A percentile compares a stretch with the other conserved stretches of the same genome.
phyloP scores from a whole-genome alignment of 179 eudicot genomes.

The Heliamphora pulchella region DNA sequence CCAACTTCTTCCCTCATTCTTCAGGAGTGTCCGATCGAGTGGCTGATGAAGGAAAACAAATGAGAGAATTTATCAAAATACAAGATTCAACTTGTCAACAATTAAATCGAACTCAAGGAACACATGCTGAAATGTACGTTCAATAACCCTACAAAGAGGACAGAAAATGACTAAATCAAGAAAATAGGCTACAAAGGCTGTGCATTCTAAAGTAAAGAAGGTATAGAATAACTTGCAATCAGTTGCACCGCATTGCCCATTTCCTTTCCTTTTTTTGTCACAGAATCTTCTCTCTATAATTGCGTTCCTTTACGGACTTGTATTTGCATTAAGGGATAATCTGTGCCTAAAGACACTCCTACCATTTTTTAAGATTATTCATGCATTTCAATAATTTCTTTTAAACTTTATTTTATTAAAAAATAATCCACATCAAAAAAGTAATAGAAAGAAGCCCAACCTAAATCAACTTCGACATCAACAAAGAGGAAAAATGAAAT shows the following conservation, averaged over 20 bases:
- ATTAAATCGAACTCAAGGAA: background rate
- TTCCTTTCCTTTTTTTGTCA: background rate
- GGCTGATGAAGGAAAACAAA: constrained; percentile 19
- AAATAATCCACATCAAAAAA: too few species aligned
- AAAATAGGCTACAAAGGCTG: background rate
- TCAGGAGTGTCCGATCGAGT: constrained; percentile 22
- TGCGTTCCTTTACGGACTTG: background rate
- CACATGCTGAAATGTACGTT: background rate
- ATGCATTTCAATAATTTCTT: too few species aligned
- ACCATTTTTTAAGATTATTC: too few species aligned
- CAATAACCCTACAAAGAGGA: background rate
- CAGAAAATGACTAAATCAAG: background rate
- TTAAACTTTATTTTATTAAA: too few species aligned
- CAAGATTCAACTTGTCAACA: background rate
- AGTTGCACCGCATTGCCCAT: background rate
- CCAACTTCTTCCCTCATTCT: constrained; percentile 17
- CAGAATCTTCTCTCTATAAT: background rate
- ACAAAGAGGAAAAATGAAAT: too few species aligned
- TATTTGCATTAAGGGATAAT: too few species aligned
- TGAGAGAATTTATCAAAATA: background rate
- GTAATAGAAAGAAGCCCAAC: too few species aligned
- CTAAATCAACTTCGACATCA: too few species aligned
- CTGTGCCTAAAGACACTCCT: too few species aligned
- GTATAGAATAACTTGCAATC: background rate
- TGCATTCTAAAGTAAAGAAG: background rate